phyloP scores from a whole-genome alignment of 225 moss, liverwort and hornwort species.

The Ulota crispa region DNA sequence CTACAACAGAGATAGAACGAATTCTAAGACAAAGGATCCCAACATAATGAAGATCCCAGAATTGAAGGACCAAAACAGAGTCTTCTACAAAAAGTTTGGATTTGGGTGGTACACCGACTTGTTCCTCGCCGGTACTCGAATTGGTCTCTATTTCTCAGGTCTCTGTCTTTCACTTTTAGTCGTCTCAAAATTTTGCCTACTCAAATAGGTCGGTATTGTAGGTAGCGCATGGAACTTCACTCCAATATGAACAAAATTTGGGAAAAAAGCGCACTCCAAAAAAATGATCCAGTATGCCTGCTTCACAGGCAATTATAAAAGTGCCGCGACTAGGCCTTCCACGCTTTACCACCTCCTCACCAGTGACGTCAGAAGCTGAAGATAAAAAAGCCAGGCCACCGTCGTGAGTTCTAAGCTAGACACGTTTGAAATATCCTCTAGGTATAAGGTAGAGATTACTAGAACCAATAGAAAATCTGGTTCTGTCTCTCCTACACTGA shows the following conservation, averaged over 20 bases:
- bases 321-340: not conserved
- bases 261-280: not conserved
- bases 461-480: not conserved
- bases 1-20: not conserved
- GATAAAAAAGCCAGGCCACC: not conserved
- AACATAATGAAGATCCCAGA: not conserved
- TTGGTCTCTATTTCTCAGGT: not conserved
- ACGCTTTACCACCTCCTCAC: slow-evolving; percentile 79
- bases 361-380: slow-evolving; percentile 84
- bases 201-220: not conserved
- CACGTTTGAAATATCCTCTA: not conserved
- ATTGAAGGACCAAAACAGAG: not conserved
- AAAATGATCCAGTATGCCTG: slow-evolving; percentile 6
- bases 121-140: not conserved
- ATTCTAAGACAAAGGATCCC: not conserved
- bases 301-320: not conserved
- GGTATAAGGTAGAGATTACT: not conserved
- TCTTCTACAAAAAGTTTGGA: not conserved
- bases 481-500: not conserved
- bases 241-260: slow-evolving; percentile 15
- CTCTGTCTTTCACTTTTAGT: not conserved
- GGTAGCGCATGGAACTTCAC: slow-evolving; percentile 7
- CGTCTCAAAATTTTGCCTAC: slow-evolving; percentile 11
- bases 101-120: not conserved
- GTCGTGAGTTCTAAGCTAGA: not conserved